These are phyloP conservation scores for Colletotrichum sp. DNA, from an alignment of 2,329 filamentous ascomycete species.

Conservation along the genomic window DNA sequence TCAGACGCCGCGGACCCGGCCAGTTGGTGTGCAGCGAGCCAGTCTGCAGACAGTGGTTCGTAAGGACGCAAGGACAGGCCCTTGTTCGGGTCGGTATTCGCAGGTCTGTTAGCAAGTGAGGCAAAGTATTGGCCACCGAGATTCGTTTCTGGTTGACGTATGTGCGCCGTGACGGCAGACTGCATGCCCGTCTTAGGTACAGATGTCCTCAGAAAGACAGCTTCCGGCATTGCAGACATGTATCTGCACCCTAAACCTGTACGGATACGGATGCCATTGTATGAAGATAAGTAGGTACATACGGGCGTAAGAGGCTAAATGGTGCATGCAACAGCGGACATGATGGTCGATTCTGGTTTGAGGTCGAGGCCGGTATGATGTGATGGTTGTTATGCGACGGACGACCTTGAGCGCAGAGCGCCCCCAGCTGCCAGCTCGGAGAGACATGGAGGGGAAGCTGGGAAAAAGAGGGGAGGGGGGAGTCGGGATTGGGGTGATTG, in stretches of 20 bases:
- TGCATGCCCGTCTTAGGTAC: background rate
- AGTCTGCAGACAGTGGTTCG: background rate
- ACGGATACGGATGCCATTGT: background rate
- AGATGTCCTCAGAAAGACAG: background rate
- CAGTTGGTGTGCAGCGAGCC: background rate
- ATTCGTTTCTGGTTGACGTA: background rate
- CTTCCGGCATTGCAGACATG: background rate
- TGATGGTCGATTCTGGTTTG: background rate
- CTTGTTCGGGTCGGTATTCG: background rate
- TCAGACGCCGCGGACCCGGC: background rate
- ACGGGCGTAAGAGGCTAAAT: background rate
- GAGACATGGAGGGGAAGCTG: background rate
- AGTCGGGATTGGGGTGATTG: background rate
- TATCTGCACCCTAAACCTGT: background rate
- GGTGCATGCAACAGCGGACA: background rate
- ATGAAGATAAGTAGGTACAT: conserved; percentile 5
- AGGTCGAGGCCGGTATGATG: background rate
- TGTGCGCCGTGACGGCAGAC: background rate
- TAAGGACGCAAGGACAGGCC: background rate
- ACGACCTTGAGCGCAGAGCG: background rate
- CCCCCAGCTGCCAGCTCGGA: background rate
- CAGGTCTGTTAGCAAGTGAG: background rate
- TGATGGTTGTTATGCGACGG: background rate
- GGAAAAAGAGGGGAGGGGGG: background rate
- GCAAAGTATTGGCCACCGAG: background rate